Base-by-base conservation (phyloP, 352 stramenopile species). In the Globisporangium uncinulatum region DNA sequence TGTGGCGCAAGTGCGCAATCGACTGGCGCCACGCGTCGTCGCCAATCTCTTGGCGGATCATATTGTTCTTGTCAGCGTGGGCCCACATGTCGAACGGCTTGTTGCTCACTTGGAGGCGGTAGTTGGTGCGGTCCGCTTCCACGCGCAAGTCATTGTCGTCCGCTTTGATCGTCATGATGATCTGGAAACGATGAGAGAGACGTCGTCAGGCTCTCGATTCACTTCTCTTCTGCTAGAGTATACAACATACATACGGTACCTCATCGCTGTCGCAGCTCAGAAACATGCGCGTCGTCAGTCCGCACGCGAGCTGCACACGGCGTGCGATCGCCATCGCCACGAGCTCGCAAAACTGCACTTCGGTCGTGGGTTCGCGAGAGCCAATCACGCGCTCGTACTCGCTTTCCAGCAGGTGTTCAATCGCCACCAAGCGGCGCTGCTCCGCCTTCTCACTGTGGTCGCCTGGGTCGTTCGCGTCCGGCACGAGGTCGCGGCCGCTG, bases 241-340 rank as follows among this genome's bases (percentile, higher is more conserved):
- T 36, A 36, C 1, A 11, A 32, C 44, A 29, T 1, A 32, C 44
- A 29, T 1, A 29, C 4, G 24, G 3, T 19, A 69, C 63, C 53
- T 89, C 80, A 36, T 93, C 80, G 3, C 58, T 63, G 53, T 88
- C 79, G 43, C 70, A 81, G 47, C 77, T 91, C n/a, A 76, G 59
- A 48, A 94, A 94, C 79, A 94, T 85, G 51, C 79, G 76, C 57
- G 82, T 90, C 17, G 75, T 92, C 36, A 92, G 70, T 2, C 83
- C 81, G 57, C 83, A 92, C 36, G 80, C 81, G 10, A 94, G 68
- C 65, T 90, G 79, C 20, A 94, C 68, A 17, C 83, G 79, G 21
- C 82, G 73, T 4, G 81, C 59, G 36, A 92, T 69, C 21, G 83
- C 60, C 4, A 69, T 86, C 0, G 79, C 83, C 9, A 94, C 66